Base-by-base conservation (phyloP, 345 rosid genomes). In the Sisymbrium altissimum region DNA sequence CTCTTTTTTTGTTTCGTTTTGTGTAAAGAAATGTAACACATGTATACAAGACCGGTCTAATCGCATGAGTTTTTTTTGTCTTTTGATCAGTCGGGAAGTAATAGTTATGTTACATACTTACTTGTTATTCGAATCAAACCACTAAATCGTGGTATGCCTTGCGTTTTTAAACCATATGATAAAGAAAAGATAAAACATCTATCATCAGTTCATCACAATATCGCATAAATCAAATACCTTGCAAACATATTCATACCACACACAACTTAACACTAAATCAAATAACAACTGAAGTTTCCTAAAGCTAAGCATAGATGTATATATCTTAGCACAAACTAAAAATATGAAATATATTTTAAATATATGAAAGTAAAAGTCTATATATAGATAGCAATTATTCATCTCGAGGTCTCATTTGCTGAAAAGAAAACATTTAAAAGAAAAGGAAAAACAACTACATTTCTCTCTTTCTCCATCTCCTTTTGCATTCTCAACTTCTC, bases 401-500 rank as follows among this genome's bases (percentile, higher is more conserved):
- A 69, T 44, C 45, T 50, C 33, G 61, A 61, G 68, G 68, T 71
- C 67, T 30, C 70, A 72, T 50, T 18, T 50, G 15, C 23, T 27
- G 58, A 40, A 17, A 52, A 30, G 6, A 33, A 6, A n/a, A n/a
- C n/a, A n/a, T n/a, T n/a, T n/a, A n/a, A n/a, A n/a, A n/a, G 58
- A 40, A 17, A 52, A 30, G 6, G 19, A 6, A 21, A 23, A 15
- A 10, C n/a, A 9, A 9, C 25, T 17, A 46, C 14, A 8, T 46
- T 2, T 30, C 27, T 25, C 27, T 25, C 35, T 67, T 46, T 41
- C 4, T 46, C 46, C 50, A 32, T 61, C 61, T 52, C 15, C 33
- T 72, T 40, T 50, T 27, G 12, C 33, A 49, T 8, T 62, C 61
- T 71, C 68, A 39, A n/a, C n/a, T n/a, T n/a, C n/a, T n/a, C n/a